Percentiles rank a stretch among this genome's conserved stretches.
phyloP scores from a whole-genome alignment of 306 rosid species.

The Castanea mollissima region DNA sequence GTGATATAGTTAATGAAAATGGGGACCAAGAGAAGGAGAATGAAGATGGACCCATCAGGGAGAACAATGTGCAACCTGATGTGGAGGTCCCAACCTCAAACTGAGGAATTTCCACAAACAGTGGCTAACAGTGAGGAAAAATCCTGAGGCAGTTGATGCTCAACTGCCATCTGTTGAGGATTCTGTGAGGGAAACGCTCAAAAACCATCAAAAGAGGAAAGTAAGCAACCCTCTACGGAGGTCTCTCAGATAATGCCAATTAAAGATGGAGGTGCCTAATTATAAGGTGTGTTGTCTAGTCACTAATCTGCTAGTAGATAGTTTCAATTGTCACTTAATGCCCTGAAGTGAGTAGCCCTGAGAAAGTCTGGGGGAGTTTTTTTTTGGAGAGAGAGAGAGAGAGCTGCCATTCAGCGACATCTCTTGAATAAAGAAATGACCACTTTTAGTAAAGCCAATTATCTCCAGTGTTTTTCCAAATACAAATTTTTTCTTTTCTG shows the following conservation, averaged over 20 bases:
- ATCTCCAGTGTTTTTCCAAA: too few species aligned
- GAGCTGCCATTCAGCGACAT: not conserved
- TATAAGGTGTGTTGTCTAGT: conserved; percentile 57
- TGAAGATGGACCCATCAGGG: conserved; percentile 25
- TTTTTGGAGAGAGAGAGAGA: too few species aligned
- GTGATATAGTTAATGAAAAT: conserved; percentile 55
- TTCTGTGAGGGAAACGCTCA: conserved; percentile 32
- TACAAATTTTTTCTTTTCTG: too few species aligned
- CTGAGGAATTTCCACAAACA: conserved; percentile 29
- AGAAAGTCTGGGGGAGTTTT: too few species aligned
- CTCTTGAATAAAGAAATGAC: not conserved
- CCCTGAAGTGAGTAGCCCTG: too few species aligned
- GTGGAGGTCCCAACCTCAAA: conserved; percentile 34
- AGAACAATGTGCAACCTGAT: conserved; percentile 27
- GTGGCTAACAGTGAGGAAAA: conserved; percentile 30
- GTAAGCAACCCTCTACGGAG: conserved; percentile 33
- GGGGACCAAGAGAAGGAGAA: conserved; percentile 57
- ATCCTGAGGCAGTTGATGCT: conserved; percentile 27
- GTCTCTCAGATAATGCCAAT: conserved; percentile 30
- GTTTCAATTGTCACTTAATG: too few species aligned
- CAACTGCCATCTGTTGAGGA: conserved; percentile 42
- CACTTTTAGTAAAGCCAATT: too few species aligned
- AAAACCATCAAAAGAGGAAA: conserved; percentile 46
- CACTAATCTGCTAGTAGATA: not conserved
- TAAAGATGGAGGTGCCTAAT: conserved; percentile 79